Conservation (phyloP, 148 eudicot species). For the Polygonum maritimum region DNA sequence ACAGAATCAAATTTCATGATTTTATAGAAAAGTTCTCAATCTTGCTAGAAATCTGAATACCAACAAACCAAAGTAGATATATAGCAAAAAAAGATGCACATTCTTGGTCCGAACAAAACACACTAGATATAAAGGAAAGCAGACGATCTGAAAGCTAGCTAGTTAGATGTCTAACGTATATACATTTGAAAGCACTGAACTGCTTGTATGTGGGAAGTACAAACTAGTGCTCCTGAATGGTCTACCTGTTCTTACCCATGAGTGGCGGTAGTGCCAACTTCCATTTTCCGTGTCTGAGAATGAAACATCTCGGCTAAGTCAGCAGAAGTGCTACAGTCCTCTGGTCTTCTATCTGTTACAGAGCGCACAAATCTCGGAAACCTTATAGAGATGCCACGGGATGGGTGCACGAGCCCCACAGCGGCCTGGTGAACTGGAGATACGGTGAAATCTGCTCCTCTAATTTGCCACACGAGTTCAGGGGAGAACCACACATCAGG, state of each 20-base stretch:
- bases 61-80: not conserved
- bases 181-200: not conserved
- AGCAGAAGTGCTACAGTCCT: constrained; percentile 66
- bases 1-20: no score
- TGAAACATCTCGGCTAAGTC: constrained; percentile 85
- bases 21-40: no score
- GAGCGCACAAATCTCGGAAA: constrained; percentile 76
- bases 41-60: no score
- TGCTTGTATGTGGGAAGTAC: not conserved
- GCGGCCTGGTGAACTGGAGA: constrained; percentile 98
- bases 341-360: constrained; percentile 57
- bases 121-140: not conserved
- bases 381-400: constrained; percentile 81
- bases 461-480: constrained; percentile 86
- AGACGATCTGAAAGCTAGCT: not conserved
- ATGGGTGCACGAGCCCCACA: constrained; percentile 68
- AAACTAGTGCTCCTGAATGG: not conserved
- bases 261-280: not conserved
- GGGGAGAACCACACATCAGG: constrained; percentile 90
- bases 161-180: not conserved
- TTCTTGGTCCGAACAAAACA: not conserved
- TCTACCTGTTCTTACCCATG: constrained; percentile 1
- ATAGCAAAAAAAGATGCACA: not conserved
- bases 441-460: constrained; percentile 84
- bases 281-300: constrained; percentile 88